phyloP scores from a whole-genome alignment of 495 filamentous ascomycete species.

The Podospora didyma region DNA sequence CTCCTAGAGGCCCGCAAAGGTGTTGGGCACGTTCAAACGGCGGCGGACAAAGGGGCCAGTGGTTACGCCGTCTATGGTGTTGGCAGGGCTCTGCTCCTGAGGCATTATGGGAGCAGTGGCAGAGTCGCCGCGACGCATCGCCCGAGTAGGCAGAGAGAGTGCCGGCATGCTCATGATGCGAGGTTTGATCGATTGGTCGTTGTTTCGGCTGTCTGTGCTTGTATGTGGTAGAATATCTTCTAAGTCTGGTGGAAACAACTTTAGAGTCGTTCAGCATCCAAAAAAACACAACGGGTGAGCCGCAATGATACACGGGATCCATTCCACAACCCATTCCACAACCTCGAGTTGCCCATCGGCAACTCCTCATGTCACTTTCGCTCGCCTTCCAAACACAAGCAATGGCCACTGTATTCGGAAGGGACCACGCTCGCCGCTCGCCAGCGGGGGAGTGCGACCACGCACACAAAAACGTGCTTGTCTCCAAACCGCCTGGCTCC shows the following conservation, averaged over 20 bases:
- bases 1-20: conserved; percentile 28
- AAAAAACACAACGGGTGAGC: neutral
- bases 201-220: neutral
- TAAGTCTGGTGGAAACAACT: neutral
- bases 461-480: no score
- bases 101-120: neutral
- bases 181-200: neutral
- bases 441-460: no score
- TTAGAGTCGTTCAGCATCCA: neutral
- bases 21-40: conserved; percentile 21
- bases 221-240: neutral
- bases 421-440: no score
- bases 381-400: no score
- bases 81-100: neutral
- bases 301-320: no score
- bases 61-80: neutral
- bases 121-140: neutral
- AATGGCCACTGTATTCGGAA: no score
- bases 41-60: conserved; percentile 9
- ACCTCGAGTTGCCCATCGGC: no score
- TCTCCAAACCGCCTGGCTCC: no score
- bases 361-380: no score
- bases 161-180: conserved; percentile 3
- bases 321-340: neutral
- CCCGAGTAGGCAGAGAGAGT: conserved; percentile 9